Percentiles rank a stretch among this genome's conserved stretches.
phyloP scores from a whole-genome alignment of 2,329 filamentous ascomycete species.

The Claviceps lovelessii region DNA sequence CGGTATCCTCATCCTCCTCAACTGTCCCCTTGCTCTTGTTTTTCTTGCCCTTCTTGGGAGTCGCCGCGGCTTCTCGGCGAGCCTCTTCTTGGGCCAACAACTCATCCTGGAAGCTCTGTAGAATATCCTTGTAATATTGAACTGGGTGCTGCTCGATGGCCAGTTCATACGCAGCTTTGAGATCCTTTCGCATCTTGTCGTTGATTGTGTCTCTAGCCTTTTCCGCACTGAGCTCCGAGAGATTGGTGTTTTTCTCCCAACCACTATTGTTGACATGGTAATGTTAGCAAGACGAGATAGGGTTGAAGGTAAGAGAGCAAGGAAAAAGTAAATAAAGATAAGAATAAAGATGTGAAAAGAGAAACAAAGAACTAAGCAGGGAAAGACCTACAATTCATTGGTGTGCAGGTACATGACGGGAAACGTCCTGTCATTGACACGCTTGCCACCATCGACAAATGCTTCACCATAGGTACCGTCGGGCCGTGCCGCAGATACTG shows the following conservation, averaged over 20 bases:
- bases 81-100: slow-evolving; percentile 41
- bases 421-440: slow-evolving; percentile 70
- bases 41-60: slow-evolving; percentile 28
- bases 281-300: neutral
- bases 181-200: slow-evolving; percentile 65
- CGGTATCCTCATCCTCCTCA: slow-evolving; percentile 42
- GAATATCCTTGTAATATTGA: slow-evolving; percentile 68
- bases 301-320: neutral
- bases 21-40: slow-evolving; percentile 36
- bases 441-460: slow-evolving; percentile 77
- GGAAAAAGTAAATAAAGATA: no score
- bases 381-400: slow-evolving; percentile 83
- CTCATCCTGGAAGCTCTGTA: slow-evolving; percentile 56
- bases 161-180: slow-evolving; percentile 66
- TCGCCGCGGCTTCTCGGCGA: slow-evolving; percentile 26
- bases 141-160: slow-evolving; percentile 67
- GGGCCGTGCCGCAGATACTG: slow-evolving; percentile 64
- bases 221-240: slow-evolving; percentile 62
- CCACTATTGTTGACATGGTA: slow-evolving; percentile 39
- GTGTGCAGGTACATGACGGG: slow-evolving; percentile 90
- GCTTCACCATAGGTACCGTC: slow-evolving; percentile 83
- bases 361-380: neutral
- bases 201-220: slow-evolving; percentile 54
- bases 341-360: no score
- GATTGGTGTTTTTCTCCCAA: slow-evolving; percentile 77